Base-by-base conservation (phyloP, 768 basidiomycete species). In the Asterophora lycoperdoides region DNA sequence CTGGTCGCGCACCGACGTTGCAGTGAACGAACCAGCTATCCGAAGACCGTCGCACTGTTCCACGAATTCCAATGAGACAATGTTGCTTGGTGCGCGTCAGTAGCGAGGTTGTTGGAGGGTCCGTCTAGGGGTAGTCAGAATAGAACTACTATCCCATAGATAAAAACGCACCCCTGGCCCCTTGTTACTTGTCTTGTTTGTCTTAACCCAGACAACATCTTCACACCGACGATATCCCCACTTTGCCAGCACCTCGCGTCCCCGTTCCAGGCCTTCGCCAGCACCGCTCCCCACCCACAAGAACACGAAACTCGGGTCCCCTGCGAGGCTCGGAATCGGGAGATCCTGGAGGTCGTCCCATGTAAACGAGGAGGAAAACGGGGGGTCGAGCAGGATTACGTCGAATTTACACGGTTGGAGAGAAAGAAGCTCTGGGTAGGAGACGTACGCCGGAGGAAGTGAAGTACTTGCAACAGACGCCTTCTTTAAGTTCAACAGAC, bases 181-280 rank as follows among this genome's bases (percentile, higher is more conserved):
- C 13, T 73, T 73, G 63, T 88, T 87, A 18, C 70, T 76, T 17
- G 68, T 74, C 51, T 77, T 77, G 63, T 97, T 99, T 39, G 92
- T 94, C 71, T 92, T 93, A 48, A 96, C 86, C 94, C 93, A 98
- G 4, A 96, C 90, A n/a, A 99, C 89, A 62, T 99, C 96, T 60
- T 99, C 96, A 59, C 93, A 96, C 43, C 96, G 69, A 36, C 93
- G 73, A 62, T 93, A 95, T 3, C 95, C 96, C 94, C 95, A 99
- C 65, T 82, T 87, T 1, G 85, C 88, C 33, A 99, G 76, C 20
- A 94, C 73, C 65, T 97, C 95, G 29, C 94, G 71, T 0, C 96
- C 96, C 29, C 86, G 76, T 64, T 99, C 96, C 23, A 99, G 74
- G 0, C 93, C 96, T 41, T 90, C 91, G 3, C 86, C 84, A 5